Percentiles rank a stretch among this genome's conserved stretches.
phyloP scores from a whole-genome alignment of 352 stramenopile species.

The Globisporangium paddicum region DNA sequence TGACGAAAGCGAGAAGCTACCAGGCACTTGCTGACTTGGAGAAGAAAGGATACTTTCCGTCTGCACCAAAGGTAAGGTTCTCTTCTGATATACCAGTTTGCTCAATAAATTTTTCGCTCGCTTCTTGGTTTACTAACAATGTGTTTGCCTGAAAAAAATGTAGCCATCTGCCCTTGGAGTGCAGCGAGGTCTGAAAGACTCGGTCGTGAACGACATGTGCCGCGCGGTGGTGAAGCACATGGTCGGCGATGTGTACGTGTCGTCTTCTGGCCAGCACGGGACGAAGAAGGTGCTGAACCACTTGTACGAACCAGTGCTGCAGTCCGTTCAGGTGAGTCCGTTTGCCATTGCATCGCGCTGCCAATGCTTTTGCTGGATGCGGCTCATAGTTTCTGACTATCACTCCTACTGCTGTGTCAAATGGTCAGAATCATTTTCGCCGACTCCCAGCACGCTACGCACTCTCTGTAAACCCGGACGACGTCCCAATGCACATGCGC shows the following conservation, averaged over 20 bases:
- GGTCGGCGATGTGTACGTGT: conserved; percentile 84
- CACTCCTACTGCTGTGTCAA: background rate
- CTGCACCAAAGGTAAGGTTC: conserved; percentile 44
- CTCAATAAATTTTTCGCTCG: background rate
- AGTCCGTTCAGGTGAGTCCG: conserved; percentile 58
- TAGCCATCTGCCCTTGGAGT: conserved; percentile 72
- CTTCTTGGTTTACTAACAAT: background rate
- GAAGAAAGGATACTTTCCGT: conserved; percentile 80
- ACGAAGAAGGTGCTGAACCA: conserved; percentile 82
- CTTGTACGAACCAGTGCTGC: conserved; percentile 81
- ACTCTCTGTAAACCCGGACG: conserved; percentile 80
- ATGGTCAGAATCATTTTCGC: conserved; percentile 58
- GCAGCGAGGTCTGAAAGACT: conserved; percentile 79
- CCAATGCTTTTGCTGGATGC: background rate
- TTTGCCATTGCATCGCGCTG: background rate
- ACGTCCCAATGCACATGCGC: conserved; percentile 86
- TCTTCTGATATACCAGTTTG: background rate
- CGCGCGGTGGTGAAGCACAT: conserved; percentile 86
- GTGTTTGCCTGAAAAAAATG: background rate
- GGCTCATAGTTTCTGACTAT: background rate
- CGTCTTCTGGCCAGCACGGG: conserved; percentile 55
- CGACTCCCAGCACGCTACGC: conserved; percentile 79
- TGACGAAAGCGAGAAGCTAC: conserved; percentile 78
- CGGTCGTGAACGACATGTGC: conserved; percentile 87
- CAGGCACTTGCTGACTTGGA: conserved; percentile 78